Base-by-base conservation (phyloP, 495 filamentous ascomycete genomes). In the Aspergillus funiculosus region DNA sequence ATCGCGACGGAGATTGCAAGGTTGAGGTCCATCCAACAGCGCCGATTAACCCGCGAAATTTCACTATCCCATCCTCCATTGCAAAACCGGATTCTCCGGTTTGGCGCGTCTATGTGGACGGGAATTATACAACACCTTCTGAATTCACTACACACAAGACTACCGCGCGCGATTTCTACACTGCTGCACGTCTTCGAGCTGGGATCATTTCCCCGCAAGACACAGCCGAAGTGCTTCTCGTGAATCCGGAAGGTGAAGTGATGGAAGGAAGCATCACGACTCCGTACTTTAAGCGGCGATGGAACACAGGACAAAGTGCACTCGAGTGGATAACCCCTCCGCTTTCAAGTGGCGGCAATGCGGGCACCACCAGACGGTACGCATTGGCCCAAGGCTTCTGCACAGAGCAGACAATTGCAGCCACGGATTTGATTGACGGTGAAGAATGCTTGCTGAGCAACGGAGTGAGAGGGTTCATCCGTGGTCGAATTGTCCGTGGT, bases 191-290 rank as follows among this genome's bases (percentile, higher is more conserved):
- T 20, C 56, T 66, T 9, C 66, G 82, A 2, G 73, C 71, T 0
- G 71, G 68, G 0, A 82, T 92, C 38, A 49, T 18, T 3, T 68
- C 62, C 2, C 68, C 67, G 2, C 55, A 66, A 0, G 76, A 81
- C 25, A 60, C 62, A 30, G 74, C 72, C 13, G 89, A 95, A 60
- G 85, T 92, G 5, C 69, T 96, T 20, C 56, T 95, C 19, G 69
- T 88, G 41, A 88, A 86, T 57, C 62, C 63, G 1, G 57, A 73
- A 17, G 75, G 76, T 2, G 78, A 88, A 43, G 63, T 94, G 6
- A 94, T 94, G 82, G 92, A 98, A 59, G 87, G 87, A 13, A 89
- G 82, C 52, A 76, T 85, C 20, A 87, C 85, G 1, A 92, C 82
- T 9, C 78, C 85, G 1, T 94, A 88, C 59, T 86, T 96, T 51